These are phyloP conservation scores for Gossypium laxum DNA, from an alignment of 441 rosid species.

Conservation along the genomic window DNA sequence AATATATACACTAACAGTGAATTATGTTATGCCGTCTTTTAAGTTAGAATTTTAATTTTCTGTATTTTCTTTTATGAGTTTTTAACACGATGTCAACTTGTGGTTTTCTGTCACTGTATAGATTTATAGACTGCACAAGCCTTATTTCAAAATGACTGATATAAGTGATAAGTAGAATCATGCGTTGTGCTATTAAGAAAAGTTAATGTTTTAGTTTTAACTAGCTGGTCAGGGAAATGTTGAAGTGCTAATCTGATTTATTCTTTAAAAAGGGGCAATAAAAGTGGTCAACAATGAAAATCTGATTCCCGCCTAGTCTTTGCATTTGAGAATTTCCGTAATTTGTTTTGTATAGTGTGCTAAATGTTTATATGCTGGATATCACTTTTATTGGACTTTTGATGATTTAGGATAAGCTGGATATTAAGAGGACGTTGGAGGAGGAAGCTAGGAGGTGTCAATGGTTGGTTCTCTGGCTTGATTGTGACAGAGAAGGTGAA, in stretches of 20 bases:
- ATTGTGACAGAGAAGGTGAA: conserved; percentile 95
- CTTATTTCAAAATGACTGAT: background rate
- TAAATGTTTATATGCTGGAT: background rate
- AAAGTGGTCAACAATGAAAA: background rate
- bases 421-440: conserved; percentile 76
- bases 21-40: background rate
- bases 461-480: conserved; percentile 94
- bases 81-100: background rate
- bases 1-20: background rate
- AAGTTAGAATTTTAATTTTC: background rate
- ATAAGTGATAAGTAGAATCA: background rate
- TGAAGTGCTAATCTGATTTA: background rate
- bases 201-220: background rate
- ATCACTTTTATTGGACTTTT: conserved; percentile 8
- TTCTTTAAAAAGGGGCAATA: background rate
- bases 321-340: background rate
- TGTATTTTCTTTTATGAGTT: background rate
- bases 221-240: background rate
- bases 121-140: background rate
- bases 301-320: background rate
- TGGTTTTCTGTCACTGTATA: no score
- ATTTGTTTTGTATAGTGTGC: background rate
- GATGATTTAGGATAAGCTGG: conserved; percentile 57
- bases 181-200: background rate
- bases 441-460: conserved; percentile 92